These are phyloP conservation scores for Fusarium equiseti DNA, from an alignment of 2,329 filamentous ascomycete genomes.

Conservation along the genomic window DNA sequence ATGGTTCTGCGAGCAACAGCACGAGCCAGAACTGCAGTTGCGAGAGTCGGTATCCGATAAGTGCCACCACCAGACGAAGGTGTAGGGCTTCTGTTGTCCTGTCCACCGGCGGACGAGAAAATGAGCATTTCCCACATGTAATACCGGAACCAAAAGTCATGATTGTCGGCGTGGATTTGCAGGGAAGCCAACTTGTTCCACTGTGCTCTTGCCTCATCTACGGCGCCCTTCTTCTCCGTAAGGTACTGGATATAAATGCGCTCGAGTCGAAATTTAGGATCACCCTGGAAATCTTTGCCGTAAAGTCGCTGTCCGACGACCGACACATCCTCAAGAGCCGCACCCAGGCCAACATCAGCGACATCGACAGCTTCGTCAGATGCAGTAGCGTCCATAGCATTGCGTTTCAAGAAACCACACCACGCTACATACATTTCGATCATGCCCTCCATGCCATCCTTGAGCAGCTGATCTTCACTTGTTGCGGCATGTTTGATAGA, in stretches of 20 bases:
- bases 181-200: conserved; percentile 78
- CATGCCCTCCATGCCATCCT: conserved; percentile 86
- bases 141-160: conserved; percentile 94
- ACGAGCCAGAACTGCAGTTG: conserved; percentile 80
- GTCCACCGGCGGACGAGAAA: conserved; percentile 58
- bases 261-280: conserved; percentile 89
- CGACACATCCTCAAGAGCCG: conserved; percentile 86
- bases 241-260: conserved; percentile 93
- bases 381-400: conserved; percentile 79
- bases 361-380: conserved; percentile 88
- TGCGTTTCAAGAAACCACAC: conserved; percentile 92
- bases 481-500: conserved; percentile 93
- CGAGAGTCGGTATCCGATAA: conserved; percentile 75
- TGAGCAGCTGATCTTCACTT: conserved; percentile 84
- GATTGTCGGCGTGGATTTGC: conserved; percentile 78
- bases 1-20: conserved; percentile 73
- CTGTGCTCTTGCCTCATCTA: conserved; percentile 79
- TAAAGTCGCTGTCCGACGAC: conserved; percentile 82
- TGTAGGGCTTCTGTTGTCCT: conserved; percentile 65
- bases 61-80: conserved; percentile 60
- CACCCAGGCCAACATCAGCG: conserved; percentile 88
- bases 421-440: conserved; percentile 93
- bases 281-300: conserved; percentile 81
- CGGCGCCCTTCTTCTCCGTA: conserved; percentile 83
- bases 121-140: conserved; percentile 91